Percentiles rank a stretch among this genome's conserved stretches.
These are phyloP conservation scores for Penicillium silybi DNA, from an alignment of 495 filamentous ascomycete genomes.

Conservation along the genomic window DNA sequence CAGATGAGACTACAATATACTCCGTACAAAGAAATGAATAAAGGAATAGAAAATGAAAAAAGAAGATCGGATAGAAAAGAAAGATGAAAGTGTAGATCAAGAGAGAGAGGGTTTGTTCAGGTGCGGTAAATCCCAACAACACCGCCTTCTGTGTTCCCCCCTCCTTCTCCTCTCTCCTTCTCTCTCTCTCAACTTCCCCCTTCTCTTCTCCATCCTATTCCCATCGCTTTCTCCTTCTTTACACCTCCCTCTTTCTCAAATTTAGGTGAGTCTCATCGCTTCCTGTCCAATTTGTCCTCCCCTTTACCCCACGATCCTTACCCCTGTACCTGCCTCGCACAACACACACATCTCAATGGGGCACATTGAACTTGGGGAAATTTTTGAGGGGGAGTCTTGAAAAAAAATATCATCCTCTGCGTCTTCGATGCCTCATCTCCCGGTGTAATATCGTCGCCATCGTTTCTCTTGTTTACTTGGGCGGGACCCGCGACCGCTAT, in stretches of 20 bases:
- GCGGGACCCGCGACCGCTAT: constrained; percentile 26
- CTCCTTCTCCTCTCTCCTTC: constrained; percentile 18
- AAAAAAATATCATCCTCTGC: not conserved
- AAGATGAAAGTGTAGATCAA: not conserved
- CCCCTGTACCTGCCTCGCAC: constrained; percentile 5
- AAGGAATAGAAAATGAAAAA: not conserved
- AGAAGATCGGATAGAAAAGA: not conserved
- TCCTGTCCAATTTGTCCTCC: constrained; percentile 13
- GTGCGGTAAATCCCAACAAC: constrained; percentile 32
- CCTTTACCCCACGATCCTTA: constrained; percentile 5
- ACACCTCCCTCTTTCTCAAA: constrained; percentile 15
- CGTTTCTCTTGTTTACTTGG: constrained; percentile 21
- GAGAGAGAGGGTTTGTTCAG: not conserved
- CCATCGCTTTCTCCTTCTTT: constrained; percentile 15
- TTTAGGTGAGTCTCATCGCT: constrained; percentile 25
- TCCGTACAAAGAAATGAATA: not conserved
- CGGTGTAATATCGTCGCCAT: constrained; percentile 2
- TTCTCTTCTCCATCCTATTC: constrained; percentile 22
- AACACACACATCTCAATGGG: constrained; percentile 7
- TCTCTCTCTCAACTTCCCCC: constrained; percentile 23
- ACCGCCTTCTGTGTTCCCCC: constrained; percentile 30
- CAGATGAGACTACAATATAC: not conserved
- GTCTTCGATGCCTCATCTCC: constrained; percentile 11
- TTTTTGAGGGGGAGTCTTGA: not conserved
- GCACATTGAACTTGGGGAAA: constrained; percentile 1